phyloP scores from a whole-genome alignment of 2,329 filamentous ascomycete species.

The Graphilbum sp. region DNA sequence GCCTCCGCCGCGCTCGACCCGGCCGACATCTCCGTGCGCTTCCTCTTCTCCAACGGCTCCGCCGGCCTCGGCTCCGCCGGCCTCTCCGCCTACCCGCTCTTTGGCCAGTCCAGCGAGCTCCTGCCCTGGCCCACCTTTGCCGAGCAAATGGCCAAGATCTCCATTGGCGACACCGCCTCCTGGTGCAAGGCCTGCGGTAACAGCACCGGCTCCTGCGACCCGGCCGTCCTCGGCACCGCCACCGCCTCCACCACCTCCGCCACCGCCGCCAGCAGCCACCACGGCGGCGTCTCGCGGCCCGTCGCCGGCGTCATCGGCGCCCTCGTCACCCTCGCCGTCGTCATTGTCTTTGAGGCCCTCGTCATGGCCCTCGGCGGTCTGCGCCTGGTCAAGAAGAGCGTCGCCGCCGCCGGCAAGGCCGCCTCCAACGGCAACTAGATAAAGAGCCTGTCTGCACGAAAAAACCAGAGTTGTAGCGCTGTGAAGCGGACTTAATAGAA shows the following conservation, averaged over 20 bases:
- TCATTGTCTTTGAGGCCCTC: constrained; percentile 27
- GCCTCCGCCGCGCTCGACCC: constrained; percentile 18
- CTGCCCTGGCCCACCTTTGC: constrained; percentile 58
- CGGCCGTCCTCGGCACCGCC: constrained; percentile 12
- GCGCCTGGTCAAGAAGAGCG: constrained; percentile 28
- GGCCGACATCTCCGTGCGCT: constrained; percentile 38
- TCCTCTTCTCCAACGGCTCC: constrained; percentile 44
- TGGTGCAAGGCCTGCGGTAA: constrained; percentile 72
- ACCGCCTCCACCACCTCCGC: constrained; percentile 9
- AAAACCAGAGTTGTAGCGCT: not conserved
- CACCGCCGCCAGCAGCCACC: constrained; percentile 9
- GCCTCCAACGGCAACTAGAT: not conserved
- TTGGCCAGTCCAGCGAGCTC: constrained; percentile 36
- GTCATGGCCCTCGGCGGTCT: constrained; percentile 26
- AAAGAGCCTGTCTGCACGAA: not conserved
- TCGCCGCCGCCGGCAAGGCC: constrained; percentile 6
- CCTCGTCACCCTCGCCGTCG: constrained; percentile 38
- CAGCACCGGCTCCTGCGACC: constrained; percentile 47
- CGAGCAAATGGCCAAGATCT: constrained; percentile 44
- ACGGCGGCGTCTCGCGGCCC: constrained; percentile 41
- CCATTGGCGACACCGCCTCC: constrained; percentile 42
- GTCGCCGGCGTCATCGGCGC: constrained; percentile 77
- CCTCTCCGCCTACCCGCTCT: constrained; percentile 32
- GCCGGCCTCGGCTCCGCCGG: constrained; percentile 35
- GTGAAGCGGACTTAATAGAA: too few species aligned